phyloP scores from a whole-genome alignment of 345 rosid genomes.

The Passiflora organensis region DNA sequence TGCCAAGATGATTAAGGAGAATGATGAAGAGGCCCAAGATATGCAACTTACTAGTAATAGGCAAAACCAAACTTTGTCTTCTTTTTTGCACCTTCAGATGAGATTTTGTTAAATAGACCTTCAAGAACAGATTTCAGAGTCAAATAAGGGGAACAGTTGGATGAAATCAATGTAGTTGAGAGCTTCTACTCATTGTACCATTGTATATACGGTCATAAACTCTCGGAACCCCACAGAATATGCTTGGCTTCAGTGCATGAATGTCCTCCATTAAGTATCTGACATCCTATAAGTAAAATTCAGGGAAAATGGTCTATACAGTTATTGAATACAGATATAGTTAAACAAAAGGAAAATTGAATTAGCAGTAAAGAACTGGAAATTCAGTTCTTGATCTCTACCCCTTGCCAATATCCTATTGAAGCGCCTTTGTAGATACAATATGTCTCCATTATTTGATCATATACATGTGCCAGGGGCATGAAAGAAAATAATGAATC shows the following conservation, averaged over 20 bases:
- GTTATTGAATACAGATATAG: not conserved
- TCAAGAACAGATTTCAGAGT: slow-evolving; percentile 20
- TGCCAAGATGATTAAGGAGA: slow-evolving; percentile 6
- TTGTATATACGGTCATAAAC: slow-evolving; percentile 76
- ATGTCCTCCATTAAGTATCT: slow-evolving; percentile 69
- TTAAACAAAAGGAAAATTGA: not conserved
- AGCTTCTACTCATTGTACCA: slow-evolving; percentile 30
- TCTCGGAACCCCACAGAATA: slow-evolving; percentile 82
- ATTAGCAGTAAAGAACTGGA: not conserved
- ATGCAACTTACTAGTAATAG: slow-evolving; percentile 66
- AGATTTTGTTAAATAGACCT: slow-evolving; percentile 65
- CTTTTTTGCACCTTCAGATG: slow-evolving; percentile 57
- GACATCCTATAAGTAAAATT: slow-evolving; percentile 46
- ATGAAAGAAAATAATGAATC: slow-evolving; percentile 91
- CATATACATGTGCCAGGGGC: slow-evolving; percentile 88
- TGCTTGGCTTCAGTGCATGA: slow-evolving; percentile 77
- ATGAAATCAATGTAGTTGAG: not conserved
- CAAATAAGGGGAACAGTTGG: not conserved
- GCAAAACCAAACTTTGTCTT: slow-evolving; percentile 67
- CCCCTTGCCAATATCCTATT: slow-evolving; percentile 91
- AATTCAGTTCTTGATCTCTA: slow-evolving; percentile 18
- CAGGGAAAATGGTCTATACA: not conserved
- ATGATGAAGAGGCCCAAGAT: slow-evolving; percentile 2
- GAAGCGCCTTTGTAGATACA: slow-evolving; percentile 73
- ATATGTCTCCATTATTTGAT: slow-evolving; percentile 73